Conservation (phyloP, 257 asterid species). For the Solanum lycopersicoides region DNA sequence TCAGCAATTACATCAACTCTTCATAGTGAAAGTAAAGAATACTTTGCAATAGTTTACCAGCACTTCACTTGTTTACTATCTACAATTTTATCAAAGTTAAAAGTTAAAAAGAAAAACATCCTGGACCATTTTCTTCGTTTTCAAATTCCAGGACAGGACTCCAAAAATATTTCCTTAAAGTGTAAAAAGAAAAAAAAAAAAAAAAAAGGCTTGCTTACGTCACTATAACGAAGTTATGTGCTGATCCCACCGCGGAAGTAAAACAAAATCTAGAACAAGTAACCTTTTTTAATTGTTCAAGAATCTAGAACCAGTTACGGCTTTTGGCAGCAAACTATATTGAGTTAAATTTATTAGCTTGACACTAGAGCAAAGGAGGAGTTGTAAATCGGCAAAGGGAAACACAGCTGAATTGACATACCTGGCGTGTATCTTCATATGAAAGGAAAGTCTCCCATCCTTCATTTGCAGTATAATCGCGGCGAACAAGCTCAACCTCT, state of each 20-base stretch:
- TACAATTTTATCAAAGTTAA: background rate
- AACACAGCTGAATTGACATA: constrained; percentile 5
- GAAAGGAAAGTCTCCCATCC: constrained; percentile 99
- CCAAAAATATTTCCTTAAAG: background rate
- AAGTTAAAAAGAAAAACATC: background rate
- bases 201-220: background rate
- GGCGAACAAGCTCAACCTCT: constrained; percentile 96
- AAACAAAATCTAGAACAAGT: background rate
- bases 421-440: constrained; percentile 94
- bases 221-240: background rate
- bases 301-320: background rate
- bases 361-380: background rate
- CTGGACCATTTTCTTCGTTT: background rate
- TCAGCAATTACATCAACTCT: background rate
- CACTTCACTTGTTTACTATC: background rate
- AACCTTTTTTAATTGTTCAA: background rate
- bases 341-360: background rate
- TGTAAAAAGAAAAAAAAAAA: background rate
- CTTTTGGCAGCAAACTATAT: background rate
- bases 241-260: background rate
- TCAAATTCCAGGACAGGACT: background rate
- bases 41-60: background rate
- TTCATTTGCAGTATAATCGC: constrained; percentile 96
- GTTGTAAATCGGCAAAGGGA: background rate
- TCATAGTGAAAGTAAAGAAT: background rate